These are phyloP conservation scores for Clitopilus hobsonii DNA, from an alignment of 768 basidiomycete species.

Conservation along the genomic window DNA sequence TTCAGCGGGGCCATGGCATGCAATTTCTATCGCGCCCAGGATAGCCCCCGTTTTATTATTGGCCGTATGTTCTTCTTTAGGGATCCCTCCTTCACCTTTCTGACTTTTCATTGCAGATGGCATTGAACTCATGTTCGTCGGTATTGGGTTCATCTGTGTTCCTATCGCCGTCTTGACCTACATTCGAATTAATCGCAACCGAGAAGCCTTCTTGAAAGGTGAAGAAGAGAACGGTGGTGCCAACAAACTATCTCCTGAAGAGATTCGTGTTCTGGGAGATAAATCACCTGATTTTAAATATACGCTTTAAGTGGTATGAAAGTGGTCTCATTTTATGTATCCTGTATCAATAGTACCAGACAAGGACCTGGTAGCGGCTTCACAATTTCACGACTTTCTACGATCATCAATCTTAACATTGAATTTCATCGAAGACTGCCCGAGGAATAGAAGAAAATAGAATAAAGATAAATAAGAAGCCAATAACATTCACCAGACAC, in stretches of 20 bases:
- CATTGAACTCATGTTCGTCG: slow-evolving; percentile 63
- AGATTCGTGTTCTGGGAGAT: slow-evolving; percentile 47
- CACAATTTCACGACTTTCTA: too few relatives aligned
- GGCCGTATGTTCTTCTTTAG: slow-evolving; percentile 46
- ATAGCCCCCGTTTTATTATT: slow-evolving; percentile 54
- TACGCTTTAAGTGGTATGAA: slow-evolving; percentile 20
- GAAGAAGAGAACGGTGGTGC: slow-evolving; percentile 25
- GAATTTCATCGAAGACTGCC: too few relatives aligned
- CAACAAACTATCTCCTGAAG: slow-evolving; percentile 27
- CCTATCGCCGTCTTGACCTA: slow-evolving; percentile 47
- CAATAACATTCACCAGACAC: not conserved
- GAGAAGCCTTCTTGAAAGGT: slow-evolving; percentile 34
- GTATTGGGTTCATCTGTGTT: slow-evolving; percentile 52
- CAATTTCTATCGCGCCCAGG: slow-evolving; percentile 56
- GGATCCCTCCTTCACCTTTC: not conserved
- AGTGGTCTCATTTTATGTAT: not conserved
- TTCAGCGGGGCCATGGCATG: slow-evolving; percentile 60
- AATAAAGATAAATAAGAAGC: not conserved
- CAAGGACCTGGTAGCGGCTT: too few relatives aligned
- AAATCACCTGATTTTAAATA: slow-evolving; percentile 63
- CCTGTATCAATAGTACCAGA: not conserved
- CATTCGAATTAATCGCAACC: slow-evolving; percentile 47
- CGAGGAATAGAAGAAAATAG: not conserved
- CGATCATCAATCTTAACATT: too few relatives aligned
- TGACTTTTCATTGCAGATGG: slow-evolving; percentile 35